phyloP scores from a whole-genome alignment of 2,329 filamentous ascomycete species.

The Pseudovirgaria hyperparasitica region DNA sequence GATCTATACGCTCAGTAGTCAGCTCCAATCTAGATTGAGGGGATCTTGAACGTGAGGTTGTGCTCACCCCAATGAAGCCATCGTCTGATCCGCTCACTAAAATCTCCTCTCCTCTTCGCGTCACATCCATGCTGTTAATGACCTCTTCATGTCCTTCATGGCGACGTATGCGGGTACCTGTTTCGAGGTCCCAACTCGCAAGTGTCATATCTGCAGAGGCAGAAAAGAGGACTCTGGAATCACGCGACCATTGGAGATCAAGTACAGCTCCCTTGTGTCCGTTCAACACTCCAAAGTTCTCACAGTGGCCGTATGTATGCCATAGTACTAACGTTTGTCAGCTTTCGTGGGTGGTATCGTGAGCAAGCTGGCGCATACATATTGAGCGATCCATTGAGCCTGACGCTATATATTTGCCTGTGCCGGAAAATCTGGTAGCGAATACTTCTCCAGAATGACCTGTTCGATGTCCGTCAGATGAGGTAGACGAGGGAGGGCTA shows the following conservation, averaged over 20 bases:
- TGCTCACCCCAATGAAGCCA: conserved; percentile 59
- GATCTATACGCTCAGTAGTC: conserved; percentile 35
- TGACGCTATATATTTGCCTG: conserved; percentile 79
- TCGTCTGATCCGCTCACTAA: conserved; percentile 89
- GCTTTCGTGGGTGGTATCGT: conserved; percentile 7
- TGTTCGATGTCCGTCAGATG: conserved; percentile 10
- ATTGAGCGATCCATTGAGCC: conserved; percentile 92
- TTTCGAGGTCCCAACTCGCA: conserved; percentile 89
- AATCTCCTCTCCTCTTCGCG: conserved; percentile 78
- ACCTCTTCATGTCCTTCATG: conserved; percentile 91
- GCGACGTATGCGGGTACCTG: conserved; percentile 79
- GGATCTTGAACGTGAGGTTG: background rate
- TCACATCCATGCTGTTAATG: conserved; percentile 85
- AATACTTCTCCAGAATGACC: conserved; percentile 75
- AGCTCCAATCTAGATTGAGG: background rate
- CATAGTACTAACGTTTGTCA: conserved; percentile 57
- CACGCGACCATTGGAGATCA: conserved; percentile 92
- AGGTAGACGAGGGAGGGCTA: background rate
- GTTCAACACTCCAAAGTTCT: conserved; percentile 81
- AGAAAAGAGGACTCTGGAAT: conserved; percentile 81
- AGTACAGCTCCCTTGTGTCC: conserved; percentile 87
- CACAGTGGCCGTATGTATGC: conserved; percentile 83
- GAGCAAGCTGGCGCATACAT: conserved; percentile 37
- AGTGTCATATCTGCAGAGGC: conserved; percentile 89
- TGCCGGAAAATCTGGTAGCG: conserved; percentile 76